Percentiles rank a stretch among this genome's conserved stretches.
Evolutionary conservation across 768 basidiomycete genomes (phyloP).

Genomic region (Panaeolus cyanescens): DNA sequence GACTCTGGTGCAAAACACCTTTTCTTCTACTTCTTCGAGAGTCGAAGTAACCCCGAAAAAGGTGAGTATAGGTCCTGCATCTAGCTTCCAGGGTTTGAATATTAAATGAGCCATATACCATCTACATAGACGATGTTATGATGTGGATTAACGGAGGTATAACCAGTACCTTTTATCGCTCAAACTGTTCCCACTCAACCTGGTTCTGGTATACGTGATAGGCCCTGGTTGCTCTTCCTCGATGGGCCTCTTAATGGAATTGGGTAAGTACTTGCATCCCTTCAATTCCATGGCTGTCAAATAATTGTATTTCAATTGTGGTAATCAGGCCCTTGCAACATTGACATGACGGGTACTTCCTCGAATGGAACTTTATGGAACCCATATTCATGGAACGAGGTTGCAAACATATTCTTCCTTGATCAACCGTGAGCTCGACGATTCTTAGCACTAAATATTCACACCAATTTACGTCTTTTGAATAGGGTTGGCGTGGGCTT

Average conservation of each 20-base stretch:
- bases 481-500: slow-evolving; percentile 49
- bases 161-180: slow-evolving; percentile 5
- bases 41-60: slow-evolving; percentile 54
- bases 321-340: slow-evolving; percentile 39
- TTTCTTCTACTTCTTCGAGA: slow-evolving; percentile 81
- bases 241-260: slow-evolving; percentile 71
- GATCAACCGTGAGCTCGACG: slow-evolving; percentile 53
- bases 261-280: slow-evolving; percentile 47
- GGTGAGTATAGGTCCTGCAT: slow-evolving; percentile 32
- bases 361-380: slow-evolving; percentile 65
- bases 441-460: not conserved
- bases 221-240: slow-evolving; percentile 60
- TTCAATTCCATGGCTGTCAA: not conserved
- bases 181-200: not conserved
- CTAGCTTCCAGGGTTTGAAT: slow-evolving; percentile 28
- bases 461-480: slow-evolving; percentile 39
- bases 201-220: slow-evolving; percentile 20
- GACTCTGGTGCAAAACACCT: slow-evolving; percentile 59
- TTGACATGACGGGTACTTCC: slow-evolving; percentile 58
- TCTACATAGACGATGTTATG: slow-evolving; percentile 55
- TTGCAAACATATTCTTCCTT: slow-evolving; percentile 71
- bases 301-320: not conserved
- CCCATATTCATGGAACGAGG: slow-evolving; percentile 65
- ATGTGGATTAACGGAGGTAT: slow-evolving; percentile 74
- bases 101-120: slow-evolving; percentile 2